Conservation (phyloP, 495 filamentous ascomycete species). For the Entonaema liquescens region DNA sequence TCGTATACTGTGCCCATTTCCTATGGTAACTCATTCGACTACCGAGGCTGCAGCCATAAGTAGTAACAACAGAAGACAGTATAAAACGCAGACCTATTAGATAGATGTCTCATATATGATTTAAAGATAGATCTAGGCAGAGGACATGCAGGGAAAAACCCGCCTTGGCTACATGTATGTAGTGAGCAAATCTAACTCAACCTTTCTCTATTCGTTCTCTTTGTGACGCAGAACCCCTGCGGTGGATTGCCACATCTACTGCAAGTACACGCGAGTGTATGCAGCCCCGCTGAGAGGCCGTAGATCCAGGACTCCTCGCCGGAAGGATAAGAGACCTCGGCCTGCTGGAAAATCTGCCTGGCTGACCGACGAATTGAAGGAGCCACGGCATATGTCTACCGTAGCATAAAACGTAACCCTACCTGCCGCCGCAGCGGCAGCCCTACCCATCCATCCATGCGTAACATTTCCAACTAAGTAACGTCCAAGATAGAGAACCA, state of each 20-base stretch:
- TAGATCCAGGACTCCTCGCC: slow-evolving; percentile 10
- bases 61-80: neutral
- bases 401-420: slow-evolving; percentile 30
- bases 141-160: neutral
- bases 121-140: neutral
- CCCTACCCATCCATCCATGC: slow-evolving; percentile 21
- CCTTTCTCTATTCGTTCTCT: neutral
- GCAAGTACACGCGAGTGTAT: slow-evolving; percentile 4
- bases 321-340: neutral
- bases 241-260: neutral
- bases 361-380: neutral
- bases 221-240: slow-evolving; percentile 21
- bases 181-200: neutral
- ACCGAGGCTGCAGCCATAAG: neutral
- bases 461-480: slow-evolving; percentile 2
- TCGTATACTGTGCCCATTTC: neutral
- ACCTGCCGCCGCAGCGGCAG: slow-evolving; percentile 16
- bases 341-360: slow-evolving; percentile 13
- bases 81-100: neutral
- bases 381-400: slow-evolving; percentile 1
- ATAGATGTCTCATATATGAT: neutral
- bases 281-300: slow-evolving; percentile 1
- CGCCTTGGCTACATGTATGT: neutral
- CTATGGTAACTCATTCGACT: neutral
- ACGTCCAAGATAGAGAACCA: neutral